Evolutionary conservation across 352 stramenopile genomes (phyloP), one percentile per base, ranked within the genome.

Genomic region (Pythium insidiosum): DNA sequence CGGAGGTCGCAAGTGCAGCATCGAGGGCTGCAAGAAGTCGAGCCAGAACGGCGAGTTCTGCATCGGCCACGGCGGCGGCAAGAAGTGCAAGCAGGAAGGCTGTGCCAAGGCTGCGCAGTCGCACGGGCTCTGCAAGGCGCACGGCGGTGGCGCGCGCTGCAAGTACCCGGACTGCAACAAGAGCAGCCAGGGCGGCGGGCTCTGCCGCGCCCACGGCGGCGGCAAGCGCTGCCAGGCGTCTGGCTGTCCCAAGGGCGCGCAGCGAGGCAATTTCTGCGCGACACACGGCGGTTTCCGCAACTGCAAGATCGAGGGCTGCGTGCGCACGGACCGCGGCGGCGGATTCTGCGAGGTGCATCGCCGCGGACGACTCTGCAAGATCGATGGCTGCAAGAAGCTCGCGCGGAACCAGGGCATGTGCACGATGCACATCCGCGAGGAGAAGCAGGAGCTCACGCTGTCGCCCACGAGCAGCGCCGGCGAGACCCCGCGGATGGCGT

Each of bases 391-490:
- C 66, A 93, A 93, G 66, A 93, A 93, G 53, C 68, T 93, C 12
- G 84, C 77, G 12, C 79, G 79, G 19, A 93, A 90, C 63, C 72
- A 93, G 53, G 80, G 80, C 45, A 86, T 90, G 68, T 93, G 80
- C 63, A 93, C 80, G n/a, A 84, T 90, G 75, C 80, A 93, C 63
- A 86, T 93, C 38, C 80, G 80, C 33, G 73, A 88, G 51, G 78
- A 87, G 36, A 90, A 90, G 68, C 78, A 90, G 45, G 58, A 74
- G 26, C n/a, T n/a, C n/a, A n/a, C n/a, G n/a, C n/a, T n/a, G n/a
- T n/a, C n/a, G n/a, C n/a, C n/a, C n/a, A n/a, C n/a, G n/a, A n/a
- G n/a, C n/a, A n/a, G n/a, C n/a, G n/a, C n/a, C n/a, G n/a, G n/a
- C n/a, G n/a, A n/a, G n/a, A n/a, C n/a, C n/a, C n/a, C n/a, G n/a